These are phyloP conservation scores for Cadophora malorum DNA, from an alignment of 2,329 filamentous ascomycete species.

Conservation along the genomic window DNA sequence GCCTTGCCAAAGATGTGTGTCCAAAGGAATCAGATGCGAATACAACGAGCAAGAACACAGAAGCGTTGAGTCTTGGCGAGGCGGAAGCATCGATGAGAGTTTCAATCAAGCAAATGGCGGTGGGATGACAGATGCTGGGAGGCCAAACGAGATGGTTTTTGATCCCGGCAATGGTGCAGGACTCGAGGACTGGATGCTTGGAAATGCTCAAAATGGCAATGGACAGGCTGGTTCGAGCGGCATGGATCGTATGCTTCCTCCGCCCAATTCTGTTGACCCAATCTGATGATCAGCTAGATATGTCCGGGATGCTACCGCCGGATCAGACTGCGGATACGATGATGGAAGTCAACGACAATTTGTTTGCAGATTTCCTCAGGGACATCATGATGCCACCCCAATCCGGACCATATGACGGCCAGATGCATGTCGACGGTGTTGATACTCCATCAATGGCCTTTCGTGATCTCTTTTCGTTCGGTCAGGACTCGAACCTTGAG, in stretches of 20 bases:
- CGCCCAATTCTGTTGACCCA: not conserved
- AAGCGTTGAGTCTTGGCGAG: not conserved
- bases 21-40: not conserved
- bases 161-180: not conserved
- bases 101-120: not conserved
- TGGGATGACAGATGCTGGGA: not conserved
- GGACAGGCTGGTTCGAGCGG: not conserved
- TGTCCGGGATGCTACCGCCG: not conserved
- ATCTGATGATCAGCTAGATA: not conserved
- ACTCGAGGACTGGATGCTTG: not conserved
- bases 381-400: conserved; percentile 32
- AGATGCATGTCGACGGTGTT: not conserved
- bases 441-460: not conserved
- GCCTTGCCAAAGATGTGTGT: not conserved
- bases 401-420: not conserved
- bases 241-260: not conserved
- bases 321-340: not conserved
- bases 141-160: not conserved
- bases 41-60: not conserved
- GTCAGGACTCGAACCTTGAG: not conserved
- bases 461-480: not conserved
- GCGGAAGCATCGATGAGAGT: not conserved
- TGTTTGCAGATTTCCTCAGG: conserved; percentile 29
- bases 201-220: not conserved
- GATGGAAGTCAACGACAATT: conserved; percentile 25